These are phyloP conservation scores for Oryza officinalis DNA, from an alignment of 176 grass and related monocot species.

Conservation along the genomic window DNA sequence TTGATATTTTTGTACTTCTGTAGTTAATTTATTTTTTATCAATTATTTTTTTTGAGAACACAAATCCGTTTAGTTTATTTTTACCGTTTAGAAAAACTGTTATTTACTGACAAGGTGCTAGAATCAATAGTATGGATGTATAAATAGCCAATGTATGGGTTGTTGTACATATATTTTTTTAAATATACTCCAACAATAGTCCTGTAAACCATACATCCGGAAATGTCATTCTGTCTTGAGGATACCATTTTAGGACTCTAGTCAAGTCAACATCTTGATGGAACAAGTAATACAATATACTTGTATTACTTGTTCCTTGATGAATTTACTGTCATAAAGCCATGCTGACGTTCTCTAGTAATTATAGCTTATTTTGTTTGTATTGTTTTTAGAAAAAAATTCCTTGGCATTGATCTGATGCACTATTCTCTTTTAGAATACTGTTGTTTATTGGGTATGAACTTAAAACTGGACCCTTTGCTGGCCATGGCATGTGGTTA, in stretches of 20 bases:
- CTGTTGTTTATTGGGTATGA: background rate
- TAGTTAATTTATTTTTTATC: background rate
- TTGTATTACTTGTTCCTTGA: background rate
- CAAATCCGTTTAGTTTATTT: too few species aligned
- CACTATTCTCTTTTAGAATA: background rate
- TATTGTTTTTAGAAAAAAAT: conserved; percentile 5
- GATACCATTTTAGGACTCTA: background rate
- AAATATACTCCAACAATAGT: background rate
- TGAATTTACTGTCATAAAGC: background rate
- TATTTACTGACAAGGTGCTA: conserved; percentile 3
- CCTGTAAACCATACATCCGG: background rate
- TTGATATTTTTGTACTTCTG: conserved; percentile 24
- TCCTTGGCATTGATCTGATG: background rate
- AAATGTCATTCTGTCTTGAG: conserved; percentile 1
- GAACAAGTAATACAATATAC: too few species aligned
- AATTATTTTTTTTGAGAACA: background rate
- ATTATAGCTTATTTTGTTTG: background rate
- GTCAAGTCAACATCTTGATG: background rate
- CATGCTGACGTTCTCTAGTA: background rate
- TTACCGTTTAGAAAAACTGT: conserved; percentile 4
- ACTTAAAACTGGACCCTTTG: background rate
- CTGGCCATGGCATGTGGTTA: background rate
- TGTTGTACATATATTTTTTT: background rate
- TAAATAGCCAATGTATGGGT: background rate
- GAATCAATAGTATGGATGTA: background rate